Evolutionary conservation across 78 protist species (phyloP).

Genomic region (Isochrysis galbana): DNA sequence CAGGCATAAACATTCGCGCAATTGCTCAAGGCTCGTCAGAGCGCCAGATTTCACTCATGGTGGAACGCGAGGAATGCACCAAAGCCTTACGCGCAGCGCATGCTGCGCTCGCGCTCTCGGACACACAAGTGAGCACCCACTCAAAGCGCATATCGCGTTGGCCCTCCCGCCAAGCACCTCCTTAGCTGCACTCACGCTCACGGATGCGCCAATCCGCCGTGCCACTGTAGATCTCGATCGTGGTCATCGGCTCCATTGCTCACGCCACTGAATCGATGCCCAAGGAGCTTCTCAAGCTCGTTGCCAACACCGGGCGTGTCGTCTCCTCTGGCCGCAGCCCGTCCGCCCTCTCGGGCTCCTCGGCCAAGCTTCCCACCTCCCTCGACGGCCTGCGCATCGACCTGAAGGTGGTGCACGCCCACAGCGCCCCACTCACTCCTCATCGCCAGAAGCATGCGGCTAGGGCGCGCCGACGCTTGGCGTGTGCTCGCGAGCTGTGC

Average conservation of each 20-base stretch:
- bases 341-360: background rate
- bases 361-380: background rate
- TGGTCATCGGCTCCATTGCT: background rate
- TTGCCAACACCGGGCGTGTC: background rate
- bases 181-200: too few relatives aligned
- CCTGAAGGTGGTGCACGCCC: background rate
- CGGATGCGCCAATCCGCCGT: too few relatives aligned
- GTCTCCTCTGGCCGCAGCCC: background rate
- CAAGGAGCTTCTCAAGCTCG: background rate
- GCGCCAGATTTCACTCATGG: background rate
- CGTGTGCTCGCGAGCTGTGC: too few relatives aligned
- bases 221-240: background rate
- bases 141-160: too few relatives aligned
- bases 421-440: too few relatives aligned
- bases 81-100: slow-evolving; percentile 41
- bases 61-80: slow-evolving; percentile 26
- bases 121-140: slow-evolving; percentile 19
- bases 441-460: too few relatives aligned
- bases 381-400: background rate
- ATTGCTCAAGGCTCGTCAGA: slow-evolving; percentile 49
- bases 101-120: slow-evolving; percentile 33
- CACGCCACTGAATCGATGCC: background rate
- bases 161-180: too few relatives aligned
- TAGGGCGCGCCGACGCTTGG: too few relatives aligned
- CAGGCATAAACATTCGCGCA: slow-evolving; percentile 41